Percentiles rank a stretch among this genome's conserved stretches.
phyloP scores from a whole-genome alignment of 192 early-diverging fungal species.

The Jimgerdemannia lactiflua region DNA sequence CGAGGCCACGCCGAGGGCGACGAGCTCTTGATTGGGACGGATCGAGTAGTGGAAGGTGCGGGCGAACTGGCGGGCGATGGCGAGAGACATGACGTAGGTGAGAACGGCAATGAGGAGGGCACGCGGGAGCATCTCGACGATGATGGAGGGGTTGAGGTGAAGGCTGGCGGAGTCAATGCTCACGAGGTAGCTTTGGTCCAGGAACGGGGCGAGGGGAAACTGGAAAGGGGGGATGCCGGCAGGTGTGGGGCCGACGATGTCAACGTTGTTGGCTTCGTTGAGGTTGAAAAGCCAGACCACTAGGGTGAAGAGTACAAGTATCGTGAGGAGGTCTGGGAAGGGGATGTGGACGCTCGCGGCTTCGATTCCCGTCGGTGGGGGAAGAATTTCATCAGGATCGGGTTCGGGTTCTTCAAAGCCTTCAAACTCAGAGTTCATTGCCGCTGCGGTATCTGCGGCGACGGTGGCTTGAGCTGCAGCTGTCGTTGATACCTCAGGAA shows the following conservation, averaged over 20 bases:
- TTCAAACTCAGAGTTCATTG: conserved; percentile 1
- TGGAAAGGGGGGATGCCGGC: conserved; percentile 24
- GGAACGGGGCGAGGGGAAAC: conserved; percentile 22
- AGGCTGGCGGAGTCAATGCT: too few species aligned
- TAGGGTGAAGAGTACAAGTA: conserved; percentile 27
- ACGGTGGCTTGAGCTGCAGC: too few species aligned
- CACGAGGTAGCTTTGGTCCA: too few species aligned
- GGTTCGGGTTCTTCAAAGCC: background rate
- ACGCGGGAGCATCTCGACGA: conserved; percentile 26
- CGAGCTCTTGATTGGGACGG: conserved; percentile 33
- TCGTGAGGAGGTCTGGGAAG: conserved; percentile 31
- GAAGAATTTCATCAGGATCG: conserved; percentile 3
- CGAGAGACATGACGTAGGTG: conserved; percentile 35
- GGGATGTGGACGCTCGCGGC: conserved; percentile 26
- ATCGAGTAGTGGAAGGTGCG: conserved; percentile 34
- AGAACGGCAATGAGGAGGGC: conserved; percentile 32
- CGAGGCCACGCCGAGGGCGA: conserved; percentile 32
- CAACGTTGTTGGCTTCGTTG: conserved; percentile 27
- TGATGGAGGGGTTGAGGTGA: conserved; percentile 12
- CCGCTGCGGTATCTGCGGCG: too few species aligned
- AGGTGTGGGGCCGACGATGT: conserved; percentile 32
- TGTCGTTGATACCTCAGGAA: too few species aligned
- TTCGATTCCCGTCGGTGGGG: background rate
- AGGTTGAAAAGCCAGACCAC: conserved; percentile 24
- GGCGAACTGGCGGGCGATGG: conserved; percentile 35